A percentile compares a stretch with the other conserved stretches of the same genome.
These are phyloP conservation scores for Dipteronia sinensis DNA, from an alignment of 345 rosid genomes.

Conservation along the genomic window DNA sequence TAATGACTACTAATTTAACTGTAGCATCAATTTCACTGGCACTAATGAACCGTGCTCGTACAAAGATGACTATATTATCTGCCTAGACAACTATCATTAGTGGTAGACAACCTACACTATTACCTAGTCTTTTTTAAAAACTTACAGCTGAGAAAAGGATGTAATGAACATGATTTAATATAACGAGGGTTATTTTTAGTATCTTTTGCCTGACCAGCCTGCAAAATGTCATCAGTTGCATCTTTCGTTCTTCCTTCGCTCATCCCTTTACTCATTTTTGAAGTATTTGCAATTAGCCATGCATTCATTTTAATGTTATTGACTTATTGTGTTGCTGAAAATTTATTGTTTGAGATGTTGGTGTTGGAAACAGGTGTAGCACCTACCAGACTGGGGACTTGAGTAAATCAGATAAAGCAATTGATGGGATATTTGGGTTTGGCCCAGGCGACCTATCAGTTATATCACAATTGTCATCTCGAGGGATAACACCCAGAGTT, in stretches of 20 bases:
- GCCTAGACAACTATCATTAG: not conserved
- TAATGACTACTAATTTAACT: constrained; percentile 1
- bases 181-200: not conserved
- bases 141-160: not conserved
- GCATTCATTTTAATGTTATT: constrained; percentile 1
- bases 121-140: not conserved
- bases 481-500: constrained; percentile 74
- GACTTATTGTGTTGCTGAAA: constrained; percentile 8
- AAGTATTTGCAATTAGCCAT: not conserved
- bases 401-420: constrained; percentile 85
- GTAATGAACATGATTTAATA: not conserved
- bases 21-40: constrained; percentile 3
- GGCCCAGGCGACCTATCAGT: constrained; percentile 84
- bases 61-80: not conserved
- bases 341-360: constrained; percentile 19
- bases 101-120: not conserved
- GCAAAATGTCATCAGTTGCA: not conserved
- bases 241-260: not conserved
- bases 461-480: constrained; percentile 85
- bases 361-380: constrained; percentile 76
- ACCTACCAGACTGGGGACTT: constrained; percentile 82
- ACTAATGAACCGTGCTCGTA: not conserved
- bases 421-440: constrained; percentile 98
- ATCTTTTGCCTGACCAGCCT: constrained; percentile 3
- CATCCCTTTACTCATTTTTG: not conserved